Evolutionary conservation across 2,329 filamentous ascomycete species (phyloP).

Genomic region (Hypoxylon sp.): DNA sequence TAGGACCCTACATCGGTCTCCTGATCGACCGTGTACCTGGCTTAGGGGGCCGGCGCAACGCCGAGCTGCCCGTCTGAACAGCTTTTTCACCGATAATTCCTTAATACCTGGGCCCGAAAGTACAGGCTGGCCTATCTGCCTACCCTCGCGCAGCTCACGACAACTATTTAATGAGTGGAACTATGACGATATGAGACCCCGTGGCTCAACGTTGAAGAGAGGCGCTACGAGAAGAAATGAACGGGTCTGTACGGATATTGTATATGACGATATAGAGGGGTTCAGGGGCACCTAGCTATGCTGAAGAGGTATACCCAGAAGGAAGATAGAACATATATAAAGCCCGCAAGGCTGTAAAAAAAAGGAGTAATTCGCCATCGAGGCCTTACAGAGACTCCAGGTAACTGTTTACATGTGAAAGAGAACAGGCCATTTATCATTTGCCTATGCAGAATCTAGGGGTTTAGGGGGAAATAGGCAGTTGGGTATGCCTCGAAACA

Average conservation of each 20-base stretch:
- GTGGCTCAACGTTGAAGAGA: background rate
- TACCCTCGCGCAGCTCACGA: slow-evolving; percentile 5
- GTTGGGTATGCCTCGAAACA: slow-evolving; percentile 27
- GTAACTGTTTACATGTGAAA: slow-evolving; percentile 29
- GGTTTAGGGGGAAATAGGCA: slow-evolving; percentile 21
- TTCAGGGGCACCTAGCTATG: slow-evolving; percentile 22
- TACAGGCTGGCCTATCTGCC: background rate
- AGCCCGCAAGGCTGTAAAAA: slow-evolving; percentile 26
- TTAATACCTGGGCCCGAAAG: background rate
- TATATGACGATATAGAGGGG: slow-evolving; percentile 31
- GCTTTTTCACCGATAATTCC: background rate
- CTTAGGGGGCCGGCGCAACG: slow-evolving; percentile 68
- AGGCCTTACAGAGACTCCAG: slow-evolving; percentile 2
- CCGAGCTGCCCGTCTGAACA: slow-evolving; percentile 76
- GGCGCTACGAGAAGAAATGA: slow-evolving; percentile 14
- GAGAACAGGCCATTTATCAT: slow-evolving; percentile 34
- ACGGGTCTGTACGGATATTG: slow-evolving; percentile 31
- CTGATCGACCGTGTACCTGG: slow-evolving; percentile 72
- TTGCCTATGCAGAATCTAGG: slow-evolving; percentile 48
- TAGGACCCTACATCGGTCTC: slow-evolving; percentile 85
- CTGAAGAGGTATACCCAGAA: slow-evolving; percentile 32
- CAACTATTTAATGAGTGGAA: slow-evolving; percentile 13
- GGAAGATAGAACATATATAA: slow-evolving; percentile 28
- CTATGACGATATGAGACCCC: slow-evolving; percentile 2
- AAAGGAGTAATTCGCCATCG: slow-evolving; percentile 15